Evolutionary conservation across 495 filamentous ascomycete genomes (phyloP), one percentile per base, ranked within the genome.

Genomic region (Daldinia decipiens): DNA sequence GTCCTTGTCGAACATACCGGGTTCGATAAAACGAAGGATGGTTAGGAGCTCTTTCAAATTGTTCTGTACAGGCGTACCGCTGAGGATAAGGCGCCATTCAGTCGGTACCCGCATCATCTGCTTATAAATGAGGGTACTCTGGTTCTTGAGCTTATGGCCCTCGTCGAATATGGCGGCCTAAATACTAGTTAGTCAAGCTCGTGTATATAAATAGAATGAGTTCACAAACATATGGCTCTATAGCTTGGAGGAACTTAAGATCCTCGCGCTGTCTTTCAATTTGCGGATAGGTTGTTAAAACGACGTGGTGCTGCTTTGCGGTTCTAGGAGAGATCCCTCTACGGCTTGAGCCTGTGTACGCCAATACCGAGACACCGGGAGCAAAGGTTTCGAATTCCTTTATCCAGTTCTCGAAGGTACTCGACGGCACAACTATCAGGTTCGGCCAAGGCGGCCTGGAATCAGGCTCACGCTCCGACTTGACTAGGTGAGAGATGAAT

Each of bases 31-130:
- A 2, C 90, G 91, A 3, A 99, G 87, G 17, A 99, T 82, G 2
- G 94, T 92, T 1, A 92, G 89, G 50, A 99, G 86, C 78, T 99
- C 95, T 75, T 92, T 91, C 5, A 99, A 86, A 73, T 97, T 98
- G 80, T 99, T 99, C 76, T 99, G 95, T 12, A 99, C 83, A 0
- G 95, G 95, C 0, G 95, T 99, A 5, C 95, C 95, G 2, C 94
- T 98, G 26, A 99, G 84, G 11, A 99, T 85, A 5, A 98, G 83
- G 15, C 92, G 87, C 83, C 95, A 97, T 19, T 84, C 79, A 4
- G 93, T 89, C 0, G 84, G 87, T 27, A 99, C 92, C 47, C 87
- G 84, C 76, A 95, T 90, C 26, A 98, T 82, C 64, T 90, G 88
- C 58, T 90, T 88, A 74, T 98, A 98, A 2, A 91, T 81, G 13